These are phyloP conservation scores for Aspergillus homomorphus DNA, from an alignment of 495 filamentous ascomycete species.

Conservation along the genomic window DNA sequence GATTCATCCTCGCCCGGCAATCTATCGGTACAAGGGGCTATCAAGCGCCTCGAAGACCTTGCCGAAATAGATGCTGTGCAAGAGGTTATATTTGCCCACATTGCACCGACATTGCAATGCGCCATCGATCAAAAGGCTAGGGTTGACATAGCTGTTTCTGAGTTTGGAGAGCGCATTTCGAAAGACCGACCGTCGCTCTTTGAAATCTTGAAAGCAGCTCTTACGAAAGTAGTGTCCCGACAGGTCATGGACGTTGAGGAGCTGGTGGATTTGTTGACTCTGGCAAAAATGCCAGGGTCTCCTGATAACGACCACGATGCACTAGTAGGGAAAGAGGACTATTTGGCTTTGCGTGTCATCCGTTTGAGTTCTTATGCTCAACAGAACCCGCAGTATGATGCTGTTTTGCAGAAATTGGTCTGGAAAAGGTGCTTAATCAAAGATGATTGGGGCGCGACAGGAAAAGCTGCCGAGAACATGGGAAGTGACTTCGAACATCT, in stretches of 20 bases:
- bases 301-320: slow-evolving; percentile 34
- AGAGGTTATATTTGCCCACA: slow-evolving; percentile 62
- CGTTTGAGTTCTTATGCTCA: slow-evolving; percentile 51
- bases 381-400: slow-evolving; percentile 45
- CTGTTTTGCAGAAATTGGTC: slow-evolving; percentile 63
- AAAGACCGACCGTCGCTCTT: slow-evolving; percentile 61
- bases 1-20: slow-evolving; percentile 22
- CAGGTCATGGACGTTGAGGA: slow-evolving; percentile 62
- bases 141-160: slow-evolving; percentile 67
- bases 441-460: slow-evolving; percentile 68
- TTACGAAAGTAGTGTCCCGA: slow-evolving; percentile 64
- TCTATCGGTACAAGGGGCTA: slow-evolving; percentile 30
- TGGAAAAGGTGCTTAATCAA: slow-evolving; percentile 79
- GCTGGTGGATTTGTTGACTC: slow-evolving; percentile 78
- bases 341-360: slow-evolving; percentile 66
- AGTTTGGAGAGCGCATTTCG: slow-evolving; percentile 54
- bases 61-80: slow-evolving; percentile 69
- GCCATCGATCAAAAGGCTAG: slow-evolving; percentile 78
- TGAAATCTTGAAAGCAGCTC: slow-evolving; percentile 59
- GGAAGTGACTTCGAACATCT: slow-evolving; percentile 23
- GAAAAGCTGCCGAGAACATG: slow-evolving; percentile 28
- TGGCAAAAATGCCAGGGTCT: slow-evolving; percentile 49
- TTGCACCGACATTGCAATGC: slow-evolving; percentile 54
- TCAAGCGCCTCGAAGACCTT: slow-evolving; percentile 54
- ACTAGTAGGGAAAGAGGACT: slow-evolving; percentile 57